A percentile compares a stretch with the other conserved stretches of the same genome.
Evolutionary conservation across 345 rosid genomes (phyloP).

Genomic region (Aquilaria malaccensis): DNA sequence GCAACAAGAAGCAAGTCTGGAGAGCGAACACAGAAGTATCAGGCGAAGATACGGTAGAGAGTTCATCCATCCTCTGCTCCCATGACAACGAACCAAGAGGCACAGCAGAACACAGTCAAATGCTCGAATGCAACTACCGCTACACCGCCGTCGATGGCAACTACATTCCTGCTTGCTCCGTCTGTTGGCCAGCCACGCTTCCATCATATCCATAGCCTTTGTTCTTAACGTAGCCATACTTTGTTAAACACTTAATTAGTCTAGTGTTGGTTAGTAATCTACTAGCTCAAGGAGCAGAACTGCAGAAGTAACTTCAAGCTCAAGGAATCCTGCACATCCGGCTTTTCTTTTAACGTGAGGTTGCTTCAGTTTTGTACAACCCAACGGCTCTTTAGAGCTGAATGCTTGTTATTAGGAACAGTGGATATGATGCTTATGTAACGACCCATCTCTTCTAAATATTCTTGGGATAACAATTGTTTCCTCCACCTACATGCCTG

Average conservation of each 20-base stretch:
- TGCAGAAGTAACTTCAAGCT: not conserved
- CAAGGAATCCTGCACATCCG: not conserved
- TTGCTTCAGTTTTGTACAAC: too few species aligned
- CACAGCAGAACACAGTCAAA: conserved; percentile 10
- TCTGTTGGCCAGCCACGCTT: conserved; percentile 28
- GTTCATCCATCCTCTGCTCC: conserved; percentile 33
- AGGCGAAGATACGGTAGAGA: conserved; percentile 57
- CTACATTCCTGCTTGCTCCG: conserved; percentile 18
- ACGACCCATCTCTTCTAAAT: too few species aligned
- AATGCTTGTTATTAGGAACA: too few species aligned
- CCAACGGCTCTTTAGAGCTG: too few species aligned
- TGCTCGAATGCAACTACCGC: conserved; percentile 26
- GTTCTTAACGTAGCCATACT: conserved; percentile 8
- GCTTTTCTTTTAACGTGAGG: not conserved
- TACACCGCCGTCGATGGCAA: conserved; percentile 33
- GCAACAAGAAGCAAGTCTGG: conserved; percentile 30
- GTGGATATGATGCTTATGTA: too few species aligned
- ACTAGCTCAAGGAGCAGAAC: not conserved
- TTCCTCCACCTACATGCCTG: too few species aligned
- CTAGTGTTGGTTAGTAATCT: not conserved
- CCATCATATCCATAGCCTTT: conserved; percentile 20
- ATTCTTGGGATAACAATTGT: not conserved
- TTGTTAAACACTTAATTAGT: not conserved
- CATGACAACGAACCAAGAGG: conserved; percentile 4
- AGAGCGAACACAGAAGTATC: conserved; percentile 45